A percentile compares a stretch with the other conserved stretches of the same genome.
Conservation (phyloP, 495 filamentous ascomycete genomes). For the Podospora conica region DNA sequence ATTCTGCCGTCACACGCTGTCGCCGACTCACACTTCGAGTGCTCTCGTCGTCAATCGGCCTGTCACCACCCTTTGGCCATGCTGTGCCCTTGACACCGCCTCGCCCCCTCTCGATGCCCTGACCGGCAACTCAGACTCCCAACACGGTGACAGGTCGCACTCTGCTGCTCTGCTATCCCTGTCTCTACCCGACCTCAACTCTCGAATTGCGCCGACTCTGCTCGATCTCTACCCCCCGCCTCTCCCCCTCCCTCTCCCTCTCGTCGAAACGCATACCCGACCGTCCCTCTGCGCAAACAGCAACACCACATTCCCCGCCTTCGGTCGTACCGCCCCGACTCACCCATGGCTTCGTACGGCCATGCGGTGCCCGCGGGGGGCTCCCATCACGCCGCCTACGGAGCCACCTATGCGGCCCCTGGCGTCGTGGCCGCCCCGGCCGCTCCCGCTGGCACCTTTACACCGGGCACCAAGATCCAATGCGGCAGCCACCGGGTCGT, state of each 20-base stretch:
- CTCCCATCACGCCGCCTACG: conserved; percentile 31
- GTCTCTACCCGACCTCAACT: background rate
- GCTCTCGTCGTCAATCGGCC: background rate
- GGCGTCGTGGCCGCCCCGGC: conserved; percentile 42
- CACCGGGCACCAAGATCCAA: conserved; percentile 90
- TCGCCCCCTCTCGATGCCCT: background rate
- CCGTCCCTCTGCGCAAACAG: background rate
- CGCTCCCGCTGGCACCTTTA: conserved; percentile 81
- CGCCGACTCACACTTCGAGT: background rate
- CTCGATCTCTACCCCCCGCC: background rate
- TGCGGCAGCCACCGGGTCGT: conserved; percentile 86
- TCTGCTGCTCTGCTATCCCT: no score
- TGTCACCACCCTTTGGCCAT: background rate
- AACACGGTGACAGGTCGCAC: background rate
- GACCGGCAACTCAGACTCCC: background rate
- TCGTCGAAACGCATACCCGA: background rate
- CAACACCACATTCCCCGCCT: background rate
- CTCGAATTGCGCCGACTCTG: background rate
- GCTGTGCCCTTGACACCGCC: background rate
- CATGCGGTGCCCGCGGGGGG: conserved; percentile 33
- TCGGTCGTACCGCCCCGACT: background rate
- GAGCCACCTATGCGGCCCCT: conserved; percentile 24
- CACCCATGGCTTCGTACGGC: conserved; percentile 42
- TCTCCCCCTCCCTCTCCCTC: background rate
- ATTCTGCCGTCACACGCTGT: background rate